Evolutionary conservation across 352 stramenopile species (phyloP).

Genomic region (Phytophthora multivora): DNA sequence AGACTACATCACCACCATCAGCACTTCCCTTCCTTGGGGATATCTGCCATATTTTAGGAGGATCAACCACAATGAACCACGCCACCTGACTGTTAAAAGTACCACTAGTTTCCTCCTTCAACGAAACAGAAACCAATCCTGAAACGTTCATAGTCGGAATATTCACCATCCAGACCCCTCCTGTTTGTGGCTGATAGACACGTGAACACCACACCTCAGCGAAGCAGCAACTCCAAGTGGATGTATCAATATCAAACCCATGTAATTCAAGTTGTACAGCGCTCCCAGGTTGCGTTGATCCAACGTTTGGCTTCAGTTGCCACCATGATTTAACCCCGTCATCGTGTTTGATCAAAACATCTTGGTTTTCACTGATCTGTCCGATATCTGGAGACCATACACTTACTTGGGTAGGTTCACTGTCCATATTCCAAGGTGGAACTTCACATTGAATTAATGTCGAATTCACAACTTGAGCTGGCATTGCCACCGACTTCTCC

Average conservation of each 20-base stretch:
- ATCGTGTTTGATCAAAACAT: constrained; percentile 3
- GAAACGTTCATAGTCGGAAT: constrained; percentile 17
- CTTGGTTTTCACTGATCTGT: constrained; percentile 13
- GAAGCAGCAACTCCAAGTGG: constrained; percentile 47
- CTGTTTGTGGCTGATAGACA: constrained; percentile 2
- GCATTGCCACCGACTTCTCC: constrained; percentile 19
- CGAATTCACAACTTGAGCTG: constrained; percentile 41
- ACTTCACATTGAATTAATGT: constrained; percentile 38
- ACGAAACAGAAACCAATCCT: constrained; percentile 28
- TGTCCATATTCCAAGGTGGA: constrained; percentile 22
- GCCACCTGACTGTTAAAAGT: constrained; percentile 9
- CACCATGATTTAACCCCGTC: constrained; percentile 16
- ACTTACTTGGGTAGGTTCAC: constrained; percentile 24
- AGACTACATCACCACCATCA: constrained; percentile 31
- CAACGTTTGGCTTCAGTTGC: constrained; percentile 31
- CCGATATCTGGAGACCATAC: constrained; percentile 37
- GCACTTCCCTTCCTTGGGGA: constrained; percentile 17
- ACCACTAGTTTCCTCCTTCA: constrained; percentile 6
- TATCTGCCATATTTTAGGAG: constrained; percentile 32
- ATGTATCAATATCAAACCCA: constrained; percentile 3
- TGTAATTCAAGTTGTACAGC: constrained; percentile 10
- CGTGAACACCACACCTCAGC: constrained; percentile 26
- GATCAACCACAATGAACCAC: constrained; percentile 44
- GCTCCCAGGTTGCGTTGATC: constrained; percentile 13
- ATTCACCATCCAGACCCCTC: constrained; percentile 15